phyloP scores from a whole-genome alignment of 306 rosid species.

The Castanea crenata region DNA sequence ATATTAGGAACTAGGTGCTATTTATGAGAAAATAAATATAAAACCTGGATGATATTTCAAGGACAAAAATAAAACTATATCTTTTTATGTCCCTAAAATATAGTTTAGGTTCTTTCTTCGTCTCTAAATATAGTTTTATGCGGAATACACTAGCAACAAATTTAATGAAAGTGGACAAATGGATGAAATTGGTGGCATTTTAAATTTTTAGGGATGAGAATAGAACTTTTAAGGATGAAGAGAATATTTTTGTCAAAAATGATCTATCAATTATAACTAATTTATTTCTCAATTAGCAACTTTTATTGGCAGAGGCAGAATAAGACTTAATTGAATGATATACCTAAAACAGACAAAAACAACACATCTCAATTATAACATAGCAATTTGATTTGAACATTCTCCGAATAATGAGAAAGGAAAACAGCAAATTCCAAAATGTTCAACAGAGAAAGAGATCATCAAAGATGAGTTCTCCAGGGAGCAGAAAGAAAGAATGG shows the following conservation, averaged over 20 bases:
- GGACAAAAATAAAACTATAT: no score
- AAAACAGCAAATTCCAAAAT: not conserved
- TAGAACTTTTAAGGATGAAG: no score
- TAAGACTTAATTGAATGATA: not conserved
- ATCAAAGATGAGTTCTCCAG: not conserved
- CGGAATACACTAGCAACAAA: no score
- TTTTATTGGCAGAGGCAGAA: not conserved
- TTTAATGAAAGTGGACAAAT: no score
- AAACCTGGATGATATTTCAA: no score
- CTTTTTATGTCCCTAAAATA: no score
- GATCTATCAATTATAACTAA: not conserved
- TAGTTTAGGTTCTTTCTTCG: no score
- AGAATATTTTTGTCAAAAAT: not conserved
- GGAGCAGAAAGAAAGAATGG: not conserved
- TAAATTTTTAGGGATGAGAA: no score
- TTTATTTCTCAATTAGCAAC: not conserved
- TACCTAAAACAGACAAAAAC: not conserved
- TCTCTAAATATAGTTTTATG: no score
- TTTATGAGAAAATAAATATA: not conserved
- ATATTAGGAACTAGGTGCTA: not conserved
- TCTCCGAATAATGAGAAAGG: not conserved
- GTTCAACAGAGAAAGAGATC: not conserved
- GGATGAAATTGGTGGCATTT: no score
- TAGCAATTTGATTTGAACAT: not conserved
- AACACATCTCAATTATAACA: not conserved